Evolutionary conservation across 371 early-diverging fungal genomes (phyloP), one percentile per base, ranked within the genome.

Genomic region (Circinella minor): DNA sequence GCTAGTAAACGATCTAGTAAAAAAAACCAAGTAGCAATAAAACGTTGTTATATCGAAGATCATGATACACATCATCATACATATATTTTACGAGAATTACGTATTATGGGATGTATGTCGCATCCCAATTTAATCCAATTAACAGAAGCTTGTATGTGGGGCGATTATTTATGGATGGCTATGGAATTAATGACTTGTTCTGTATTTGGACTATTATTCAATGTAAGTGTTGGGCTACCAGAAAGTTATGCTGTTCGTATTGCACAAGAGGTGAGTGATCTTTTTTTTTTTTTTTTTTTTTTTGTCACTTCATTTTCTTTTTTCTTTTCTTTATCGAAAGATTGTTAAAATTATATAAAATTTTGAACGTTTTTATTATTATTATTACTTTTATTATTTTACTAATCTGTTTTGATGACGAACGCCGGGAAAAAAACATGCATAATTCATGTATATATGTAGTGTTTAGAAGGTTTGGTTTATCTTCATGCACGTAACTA

Each of bases 131-230:
- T 84, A 15, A 74, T 82, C 69, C 74, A 79, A 54, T 68, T 84
- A 4, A 70, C 65, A 43, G 85, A 84, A 71, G 81, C 82, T 17
- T 68, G 74, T 64, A 65, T 84, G 37, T 80, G 75, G 75, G 77
- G 74, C 18, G 85, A 84, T 71, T 72, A 84, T 72, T 71, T 82
- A 14, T 84, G 82, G 82, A 82, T 84, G 79, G 78, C 79, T 55
- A 84, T 84, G 85, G 85, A 84, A 55, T 63, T 84, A 39, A 80
- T 84, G 85, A 72, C 78, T 10, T 84, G 85, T 63, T 84, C 85
- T 34, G 82, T 84, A 17, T 84, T 84, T 55, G 79, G 76, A 48
- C 55, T 84, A 27, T 59, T 84, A 17, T 82, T 67, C 55, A 80
- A 84, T 51, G 78, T 78, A 36, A 79, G 78, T 14, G 67, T 71